Evolutionary conservation across 257 asterid genomes (phyloP), one percentile per base, ranked within the genome.

Genomic region (Ligustrum vulgare): DNA sequence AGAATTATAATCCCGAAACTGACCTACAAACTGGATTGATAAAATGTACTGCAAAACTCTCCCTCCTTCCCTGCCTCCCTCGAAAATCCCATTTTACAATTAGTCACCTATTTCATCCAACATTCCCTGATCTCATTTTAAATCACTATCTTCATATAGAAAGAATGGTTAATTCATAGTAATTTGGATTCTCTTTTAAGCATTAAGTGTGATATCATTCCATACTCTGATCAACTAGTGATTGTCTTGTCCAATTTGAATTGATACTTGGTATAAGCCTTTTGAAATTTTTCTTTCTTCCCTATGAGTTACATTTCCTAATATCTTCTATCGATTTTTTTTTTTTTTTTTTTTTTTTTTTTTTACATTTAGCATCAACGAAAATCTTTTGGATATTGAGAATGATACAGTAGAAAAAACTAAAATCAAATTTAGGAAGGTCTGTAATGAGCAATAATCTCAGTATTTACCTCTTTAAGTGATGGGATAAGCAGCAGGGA

Each of bases 401-500:
- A 47, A 71, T 66, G 22, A 35, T 16, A 51, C 49, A 36, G 66
- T 45, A 33, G 67, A 34, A 28, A 64, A 45, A 47, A 13, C 18
- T 49, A 33, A 11, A 41, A 51, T 6, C 5, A 34, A 60, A 72
- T 34, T 63, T 69, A 60, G 71, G 70, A 69, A 72, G 69, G 56
- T 41, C 31, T 31, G 7, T 23, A 13, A 67, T 45, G 7, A 54
- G 34, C 37, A 63, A 28, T 20, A 64, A 8, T 49, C 47, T 35
- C 23, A 35, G 31, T 60, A 75, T 85, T 65, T 83, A 92, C 99
- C 87, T 94, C 97, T 90, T 88, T 90, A 78, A 94, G 84, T 12
- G 98, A 90, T 77, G 99, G 99, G 75, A 89, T 80, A 63, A 93
- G 79, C 77, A 94, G 96, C 68, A 87, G 47, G 2, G 97, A 91